Percentiles rank a stretch among this genome's conserved stretches.
phyloP scores from a whole-genome alignment of 345 rosid species.

The Geranium rotundifolium region DNA sequence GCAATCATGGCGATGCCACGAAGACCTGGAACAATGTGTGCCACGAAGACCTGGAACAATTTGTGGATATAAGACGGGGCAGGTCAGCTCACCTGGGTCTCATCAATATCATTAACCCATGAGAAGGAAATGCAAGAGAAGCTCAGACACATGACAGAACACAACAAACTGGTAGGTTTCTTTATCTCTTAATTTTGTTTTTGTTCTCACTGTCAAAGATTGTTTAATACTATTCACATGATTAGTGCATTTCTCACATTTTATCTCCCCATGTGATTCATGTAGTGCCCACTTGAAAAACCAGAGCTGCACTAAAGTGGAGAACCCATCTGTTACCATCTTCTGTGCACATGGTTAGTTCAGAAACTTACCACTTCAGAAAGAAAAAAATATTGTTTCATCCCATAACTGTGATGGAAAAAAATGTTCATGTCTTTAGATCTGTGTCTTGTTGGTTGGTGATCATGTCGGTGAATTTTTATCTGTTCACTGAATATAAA shows the following conservation, averaged over 20 bases:
- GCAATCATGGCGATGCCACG: neutral
- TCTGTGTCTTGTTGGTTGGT: neutral
- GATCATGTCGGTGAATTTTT: neutral
- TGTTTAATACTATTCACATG: neutral
- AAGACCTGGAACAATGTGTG: neutral
- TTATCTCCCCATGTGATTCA: too few relatives aligned
- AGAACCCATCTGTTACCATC: neutral
- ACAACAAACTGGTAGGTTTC: neutral
- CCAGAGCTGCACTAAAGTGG: neutral
- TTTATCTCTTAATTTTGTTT: neutral
- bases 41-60: neutral
- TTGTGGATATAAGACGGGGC: slow-evolving; percentile 5
- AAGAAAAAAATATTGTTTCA: too few relatives aligned
- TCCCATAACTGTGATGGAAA: too few relatives aligned
- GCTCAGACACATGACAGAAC: slow-evolving; percentile 8
- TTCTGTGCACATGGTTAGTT: neutral
- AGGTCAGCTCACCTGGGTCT: slow-evolving; percentile 10
- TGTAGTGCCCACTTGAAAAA: too few relatives aligned
- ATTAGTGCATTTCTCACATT: neutral
- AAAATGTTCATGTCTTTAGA: too few relatives aligned
- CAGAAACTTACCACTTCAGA: neutral
- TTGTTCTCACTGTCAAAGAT: neutral
- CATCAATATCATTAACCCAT: neutral
- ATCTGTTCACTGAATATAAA: neutral
- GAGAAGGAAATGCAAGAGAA: slow-evolving; percentile 15